Evolutionary conservation across 805 yeast genomes (phyloP), one percentile per base, ranked within the genome.

Genomic region (Cyberlindnera bimundalis): DNA sequence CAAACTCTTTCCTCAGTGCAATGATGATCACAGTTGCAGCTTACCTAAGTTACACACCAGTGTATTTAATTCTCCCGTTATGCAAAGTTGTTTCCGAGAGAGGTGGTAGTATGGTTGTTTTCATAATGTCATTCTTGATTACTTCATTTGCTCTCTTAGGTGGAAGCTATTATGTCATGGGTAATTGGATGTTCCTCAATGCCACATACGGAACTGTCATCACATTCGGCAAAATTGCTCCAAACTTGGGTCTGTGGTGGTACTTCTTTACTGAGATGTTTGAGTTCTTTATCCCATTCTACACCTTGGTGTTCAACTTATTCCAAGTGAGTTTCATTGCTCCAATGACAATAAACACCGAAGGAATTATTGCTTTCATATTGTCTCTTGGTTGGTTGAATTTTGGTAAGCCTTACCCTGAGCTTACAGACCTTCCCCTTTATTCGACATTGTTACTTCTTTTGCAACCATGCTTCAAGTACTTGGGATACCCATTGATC

Each of bases 191-290:
- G 39, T 78, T 79, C 54, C 33, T 85, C n/a, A 42, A 54, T 25
- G 64, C 76, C 9, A 71, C 76, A 29, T 87, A 82, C 55, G 79
- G 82, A 13, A 69, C 78, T 4, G 62, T 75, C 6, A 56, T 87
- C 6, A 66, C 68, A 18, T 81, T 86, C 53, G 71, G 71, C 28
- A 90, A 87, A 48, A 77, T 89, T 46, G 71, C 81, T 5, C 99
- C 99, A 20, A 93, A 93, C 62, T 61, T 93, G 50, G 99, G 99
- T 1, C 68, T 93, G 16, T 93, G 99, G 99, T 93, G 99, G 99
- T 93, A 93, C 66, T 80, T 90, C 54, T 93, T 93, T 68, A 84
- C 91, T 30, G 99, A 93, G 62, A 85, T 93, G 78, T 93, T 93
- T 64, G 93, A 84, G 40, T 84, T 80, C 58, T 93, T 91, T 70